Base-by-base conservation (phyloP, 306 rosid species). In the Benincasa hispida region DNA sequence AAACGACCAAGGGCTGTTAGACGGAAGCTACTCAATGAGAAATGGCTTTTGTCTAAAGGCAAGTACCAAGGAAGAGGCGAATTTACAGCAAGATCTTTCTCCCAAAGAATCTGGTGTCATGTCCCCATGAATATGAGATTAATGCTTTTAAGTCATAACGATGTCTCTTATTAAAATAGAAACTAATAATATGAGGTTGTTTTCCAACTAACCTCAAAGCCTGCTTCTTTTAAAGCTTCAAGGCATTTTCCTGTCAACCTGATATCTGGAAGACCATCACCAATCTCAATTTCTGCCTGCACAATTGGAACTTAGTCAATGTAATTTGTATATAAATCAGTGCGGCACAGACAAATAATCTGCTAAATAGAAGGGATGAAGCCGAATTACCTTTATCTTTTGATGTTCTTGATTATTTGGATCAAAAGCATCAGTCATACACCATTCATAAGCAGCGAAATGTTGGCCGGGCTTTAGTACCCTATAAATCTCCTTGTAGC, bases 391-490 rank as follows among this genome's bases (percentile, higher is more conserved):
- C 94, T 91, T 94, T n/a, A 94, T 86, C 81, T 89, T 94, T 87
- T 87, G 69, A 84, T 94, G 96, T 62, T 87, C 86, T 82, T 56
- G 86, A 81, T 94, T 94, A 59, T 74, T 79, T 76, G 94, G 89
- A 85, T 94, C 96, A 76, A 86, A 94, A 61, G 93, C 55, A 83
- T 91, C 88, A 48, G 97, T 90, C 96, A 94, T 94, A 85, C 98
- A 91, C 98, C 97, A 94, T 76, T 94, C 98, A 67, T 89, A 94
- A 21, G 98, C 98, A 77, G 98, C 96, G 87, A 94, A 94, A 84
- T 11, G 85, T 63, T 90, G 96, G 28, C 97, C 97, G 19, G 98
- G 98, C 86, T 91, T 91, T 81, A 94, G 85, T 62, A 93, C 97
- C 85, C 97, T 90, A 77, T 83, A 90, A 27, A 94, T 88, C 85